phyloP scores from a whole-genome alignment of 2,329 filamentous ascomycete species.

The Colletotrichum sp. region DNA sequence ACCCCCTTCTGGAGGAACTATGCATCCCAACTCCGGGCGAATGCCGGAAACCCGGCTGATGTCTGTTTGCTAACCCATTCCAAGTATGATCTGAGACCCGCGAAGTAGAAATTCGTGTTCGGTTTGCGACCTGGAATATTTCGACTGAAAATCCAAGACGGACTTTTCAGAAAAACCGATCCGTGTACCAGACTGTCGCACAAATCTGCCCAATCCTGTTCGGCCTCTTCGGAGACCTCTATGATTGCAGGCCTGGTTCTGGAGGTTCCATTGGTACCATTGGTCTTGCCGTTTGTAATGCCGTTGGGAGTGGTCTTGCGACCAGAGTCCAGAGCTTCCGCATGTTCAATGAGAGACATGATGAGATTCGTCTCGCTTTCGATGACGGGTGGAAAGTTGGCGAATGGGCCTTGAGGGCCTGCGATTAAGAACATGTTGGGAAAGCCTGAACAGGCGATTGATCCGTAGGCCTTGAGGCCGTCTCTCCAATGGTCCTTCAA shows the following conservation, averaged over 20 bases:
- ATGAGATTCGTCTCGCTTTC: neutral
- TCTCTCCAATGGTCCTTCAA: neutral
- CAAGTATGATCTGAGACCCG: neutral
- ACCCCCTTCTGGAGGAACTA: neutral
- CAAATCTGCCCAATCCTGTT: neutral
- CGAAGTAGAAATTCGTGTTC: neutral
- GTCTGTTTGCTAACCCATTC: neutral
- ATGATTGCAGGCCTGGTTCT: neutral
- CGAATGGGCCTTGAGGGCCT: neutral
- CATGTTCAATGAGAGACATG: neutral
- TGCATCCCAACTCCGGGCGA: neutral
- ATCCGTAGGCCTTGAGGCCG: neutral
- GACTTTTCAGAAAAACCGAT: neutral
- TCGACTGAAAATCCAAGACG: neutral
- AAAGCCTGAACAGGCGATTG: neutral
- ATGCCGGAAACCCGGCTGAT: neutral
- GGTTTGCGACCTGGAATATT: neutral
- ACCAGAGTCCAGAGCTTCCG: neutral
- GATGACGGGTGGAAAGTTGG: neutral
- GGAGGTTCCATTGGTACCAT: neutral
- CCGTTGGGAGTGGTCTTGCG: accelerated
- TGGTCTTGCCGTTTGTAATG: neutral
- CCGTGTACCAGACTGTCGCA: neutral
- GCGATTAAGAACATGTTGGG: neutral
- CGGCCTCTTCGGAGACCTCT: neutral